Base-by-base conservation (phyloP, 768 basidiomycete genomes). In the Candolleomyces efflorescens region DNA sequence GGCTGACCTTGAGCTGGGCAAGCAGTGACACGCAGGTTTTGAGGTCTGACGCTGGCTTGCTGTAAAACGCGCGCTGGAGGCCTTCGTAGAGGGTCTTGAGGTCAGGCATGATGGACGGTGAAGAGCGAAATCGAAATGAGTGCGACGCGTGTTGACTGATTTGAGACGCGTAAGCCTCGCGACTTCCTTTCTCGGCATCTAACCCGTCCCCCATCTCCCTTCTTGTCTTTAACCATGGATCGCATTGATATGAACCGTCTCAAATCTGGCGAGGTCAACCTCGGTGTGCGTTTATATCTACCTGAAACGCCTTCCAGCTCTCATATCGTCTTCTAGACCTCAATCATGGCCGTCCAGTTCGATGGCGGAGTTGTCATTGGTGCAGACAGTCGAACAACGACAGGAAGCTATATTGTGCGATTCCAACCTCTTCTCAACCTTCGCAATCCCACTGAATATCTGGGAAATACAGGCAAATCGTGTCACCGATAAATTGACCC, bases 341-440 rank as follows among this genome's bases (percentile, higher is more conserved):
- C 96, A 44, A 98, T 99, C 71, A 98, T 98, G 95, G 96, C 97
- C 54, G 95, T 98, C 61, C 92, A 94, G 67, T 99, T 99, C 77
- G 80, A 92, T 36, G 86, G 85, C 27, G 97, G 97, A 39, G 97
- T 99, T 59, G 87, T 99, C 64, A 85, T 98, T 60, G 97, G 97
- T 44, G 97, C 97, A 63, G 97, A 99, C 77, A 91, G 89, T 82
- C 84, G 96, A 59, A 99, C 96, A 59, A 98, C 97, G 0, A 95
- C 92, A 6, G 97, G 96, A 63, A 88, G 87, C 75, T 98, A 97
- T 74, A 96, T 97, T 69, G 96, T 94, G 70, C 61, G 86, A 71
- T 26, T 52, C 39, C 36, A 27, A 9, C 1, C 24, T 38, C 32
- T 5, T 51, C 41, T 32, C 36, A 41, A 54, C 15, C 53, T 18